phyloP scores from a whole-genome alignment of 1,284 basidiomycete genomes.

The Anthracocystis panici-leucophaei region DNA sequence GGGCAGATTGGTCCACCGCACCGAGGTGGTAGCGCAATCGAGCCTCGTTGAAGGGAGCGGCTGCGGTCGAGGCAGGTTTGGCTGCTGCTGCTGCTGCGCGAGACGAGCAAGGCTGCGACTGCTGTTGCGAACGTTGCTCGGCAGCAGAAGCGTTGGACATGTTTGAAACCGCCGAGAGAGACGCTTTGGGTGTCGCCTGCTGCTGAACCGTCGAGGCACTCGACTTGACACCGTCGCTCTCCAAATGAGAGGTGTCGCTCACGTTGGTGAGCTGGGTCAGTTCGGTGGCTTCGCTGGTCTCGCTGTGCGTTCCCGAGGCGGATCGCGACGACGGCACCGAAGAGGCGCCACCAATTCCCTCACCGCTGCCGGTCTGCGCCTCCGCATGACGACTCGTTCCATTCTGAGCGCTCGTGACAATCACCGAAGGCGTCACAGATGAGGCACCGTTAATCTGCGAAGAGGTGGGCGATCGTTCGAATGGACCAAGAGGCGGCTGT shows the following conservation, averaged over 20 bases:
- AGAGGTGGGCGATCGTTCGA: conserved; percentile 38
- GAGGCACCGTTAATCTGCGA: conserved; percentile 10
- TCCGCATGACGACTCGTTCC: conserved; percentile 29
- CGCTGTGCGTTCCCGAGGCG: conserved; percentile 67
- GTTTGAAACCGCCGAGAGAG: conserved; percentile 41
- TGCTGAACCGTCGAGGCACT: conserved; percentile 61
- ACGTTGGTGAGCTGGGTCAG: conserved; percentile 41
- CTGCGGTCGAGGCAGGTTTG: background rate
- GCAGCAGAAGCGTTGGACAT: conserved; percentile 25
- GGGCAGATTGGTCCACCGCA: conserved; percentile 89
- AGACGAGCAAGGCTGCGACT: conserved; percentile 18
- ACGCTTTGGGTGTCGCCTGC: conserved; percentile 58
- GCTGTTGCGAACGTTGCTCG: conserved; percentile 15
- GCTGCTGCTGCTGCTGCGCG: background rate
- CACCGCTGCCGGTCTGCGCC: conserved; percentile 32
- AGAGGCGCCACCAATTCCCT: conserved; percentile 24
- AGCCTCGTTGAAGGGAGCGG: conserved; percentile 72
- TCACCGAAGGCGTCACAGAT: conserved; percentile 32
- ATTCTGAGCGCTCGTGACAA: conserved; percentile 48
- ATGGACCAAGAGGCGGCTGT: conserved; percentile 58
- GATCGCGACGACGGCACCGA: conserved; percentile 64
- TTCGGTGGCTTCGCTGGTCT: conserved; percentile 55
- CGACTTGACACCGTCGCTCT: conserved; percentile 52
- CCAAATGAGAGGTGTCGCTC: conserved; percentile 30
- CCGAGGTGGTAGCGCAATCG: conserved; percentile 87